A percentile compares a stretch with the other conserved stretches of the same genome.
Conservation (phyloP, 768 basidiomycete species). For the Leccinellum albellum region DNA sequence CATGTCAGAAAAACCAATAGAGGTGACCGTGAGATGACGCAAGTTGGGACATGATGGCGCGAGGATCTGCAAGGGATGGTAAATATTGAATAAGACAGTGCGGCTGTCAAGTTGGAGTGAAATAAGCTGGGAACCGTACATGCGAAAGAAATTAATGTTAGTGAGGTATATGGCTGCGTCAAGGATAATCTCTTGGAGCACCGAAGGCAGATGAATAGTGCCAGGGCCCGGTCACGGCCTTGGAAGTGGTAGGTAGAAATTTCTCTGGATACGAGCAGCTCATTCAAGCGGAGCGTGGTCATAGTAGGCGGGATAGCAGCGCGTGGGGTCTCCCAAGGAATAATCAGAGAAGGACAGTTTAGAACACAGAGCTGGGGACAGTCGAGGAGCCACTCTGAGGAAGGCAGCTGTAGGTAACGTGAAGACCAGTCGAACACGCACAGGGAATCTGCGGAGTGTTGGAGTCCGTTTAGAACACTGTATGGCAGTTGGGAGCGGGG, state of each 20-base stretch:
- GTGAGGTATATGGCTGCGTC: background rate
- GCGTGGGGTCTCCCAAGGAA: background rate
- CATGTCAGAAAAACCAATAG: background rate
- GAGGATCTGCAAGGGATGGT: background rate
- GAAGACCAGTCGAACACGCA: background rate
- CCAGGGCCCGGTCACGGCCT: background rate
- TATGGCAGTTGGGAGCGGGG: background rate
- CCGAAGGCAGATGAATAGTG: background rate
- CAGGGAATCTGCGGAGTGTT: background rate
- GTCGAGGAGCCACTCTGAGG: background rate
- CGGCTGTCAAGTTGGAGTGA: background rate
- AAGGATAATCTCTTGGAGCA: background rate
- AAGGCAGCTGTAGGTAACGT: background rate
- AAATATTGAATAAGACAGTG: background rate
- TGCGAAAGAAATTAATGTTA: background rate
- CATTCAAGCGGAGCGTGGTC: background rate
- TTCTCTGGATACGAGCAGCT: too few relatives aligned
- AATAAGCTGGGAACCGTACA: background rate
- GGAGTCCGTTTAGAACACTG: background rate
- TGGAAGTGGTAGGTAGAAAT: background rate
- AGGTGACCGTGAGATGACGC: background rate
- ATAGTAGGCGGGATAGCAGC: background rate
- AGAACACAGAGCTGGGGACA: background rate
- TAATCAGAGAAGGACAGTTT: background rate
- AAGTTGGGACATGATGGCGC: background rate